Conservation (phyloP, 345 rosid genomes). For the Hypericum androsaemum region DNA sequence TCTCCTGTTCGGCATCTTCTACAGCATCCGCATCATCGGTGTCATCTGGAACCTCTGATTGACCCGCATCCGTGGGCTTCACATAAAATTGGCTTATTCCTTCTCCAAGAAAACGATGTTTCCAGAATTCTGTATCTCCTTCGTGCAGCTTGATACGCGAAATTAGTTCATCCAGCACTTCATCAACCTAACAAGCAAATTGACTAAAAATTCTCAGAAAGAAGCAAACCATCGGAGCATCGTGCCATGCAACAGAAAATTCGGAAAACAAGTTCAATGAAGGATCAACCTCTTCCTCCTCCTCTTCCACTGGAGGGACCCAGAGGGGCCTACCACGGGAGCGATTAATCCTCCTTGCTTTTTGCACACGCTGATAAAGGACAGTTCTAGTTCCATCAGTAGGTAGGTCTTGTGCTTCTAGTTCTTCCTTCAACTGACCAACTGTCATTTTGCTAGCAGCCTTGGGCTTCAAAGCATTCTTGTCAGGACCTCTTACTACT, state of each 20-base stretch:
- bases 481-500: slow-evolving; percentile 70
- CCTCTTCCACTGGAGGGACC: slow-evolving; percentile 96
- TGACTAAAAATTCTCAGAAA: not conserved
- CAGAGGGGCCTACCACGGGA: slow-evolving; percentile 97
- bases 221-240: not conserved
- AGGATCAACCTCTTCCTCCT: slow-evolving; percentile 73
- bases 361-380: slow-evolving; percentile 97
- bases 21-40: slow-evolving; percentile 43
- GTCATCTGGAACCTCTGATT: slow-evolving; percentile 36
- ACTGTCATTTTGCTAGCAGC: slow-evolving; percentile 99
- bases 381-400: slow-evolving; percentile 94
- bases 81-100: slow-evolving; percentile 42
- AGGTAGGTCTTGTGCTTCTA: slow-evolving; percentile 92
- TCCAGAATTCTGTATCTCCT: slow-evolving; percentile 98
- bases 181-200: slow-evolving; percentile 54
- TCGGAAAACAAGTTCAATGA: not conserved
- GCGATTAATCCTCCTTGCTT: slow-evolving; percentile 94
- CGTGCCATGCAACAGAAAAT: slow-evolving; percentile 2
- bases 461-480: slow-evolving; percentile 77
- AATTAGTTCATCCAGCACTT: slow-evolving; percentile 76
- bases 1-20: slow-evolving; percentile 45
- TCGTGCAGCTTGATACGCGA: slow-evolving; percentile 76
- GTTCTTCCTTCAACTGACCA: slow-evolving; percentile 84
- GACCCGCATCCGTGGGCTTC: slow-evolving; percentile 35
- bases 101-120: slow-evolving; percentile 83